Conservation (phyloP, 1,284 basidiomycete species). For the Pseudozyma pruni region DNA sequence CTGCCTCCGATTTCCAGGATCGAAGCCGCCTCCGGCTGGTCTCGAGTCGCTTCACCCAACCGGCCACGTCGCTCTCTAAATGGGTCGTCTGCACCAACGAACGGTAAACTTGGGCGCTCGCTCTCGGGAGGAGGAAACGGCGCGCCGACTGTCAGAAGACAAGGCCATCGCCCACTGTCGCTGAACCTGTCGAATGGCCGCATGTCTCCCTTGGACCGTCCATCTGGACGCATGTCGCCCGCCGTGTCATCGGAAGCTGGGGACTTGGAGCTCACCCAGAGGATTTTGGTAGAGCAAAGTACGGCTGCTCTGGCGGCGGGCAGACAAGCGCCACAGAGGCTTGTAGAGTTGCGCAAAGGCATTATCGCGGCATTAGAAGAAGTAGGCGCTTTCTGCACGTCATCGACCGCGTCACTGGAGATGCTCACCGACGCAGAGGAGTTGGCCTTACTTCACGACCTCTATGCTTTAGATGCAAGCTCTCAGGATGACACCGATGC, state of each 20-base stretch:
- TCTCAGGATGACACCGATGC: conserved; percentile 17
- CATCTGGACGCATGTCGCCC: conserved; percentile 29
- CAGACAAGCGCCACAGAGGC: conserved; percentile 22
- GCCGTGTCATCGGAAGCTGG: conserved; percentile 12
- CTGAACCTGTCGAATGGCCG: conserved; percentile 32
- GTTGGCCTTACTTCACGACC: conserved; percentile 47
- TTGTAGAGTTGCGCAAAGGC: conserved; percentile 40
- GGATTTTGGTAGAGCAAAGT: conserved; percentile 26
- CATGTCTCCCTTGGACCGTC: conserved; percentile 27
- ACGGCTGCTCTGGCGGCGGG: conserved; percentile 4
- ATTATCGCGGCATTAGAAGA: conserved; percentile 40
- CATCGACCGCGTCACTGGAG: conserved; percentile 16
- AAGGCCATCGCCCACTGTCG: conserved; percentile 26
- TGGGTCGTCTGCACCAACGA: conserved; percentile 4
- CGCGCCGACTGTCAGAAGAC: conserved; percentile 32
- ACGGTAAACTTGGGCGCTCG: conserved; percentile 33
- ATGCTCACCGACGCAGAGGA: conserved; percentile 50
- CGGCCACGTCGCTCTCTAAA: conserved; percentile 18
- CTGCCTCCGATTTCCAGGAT: conserved; percentile 66
- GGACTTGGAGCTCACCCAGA: conserved; percentile 19
- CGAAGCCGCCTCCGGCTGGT: conserved; percentile 40
- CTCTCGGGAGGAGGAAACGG: conserved; percentile 34
- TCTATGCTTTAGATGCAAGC: conserved; percentile 49
- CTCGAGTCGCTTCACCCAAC: conserved; percentile 15
- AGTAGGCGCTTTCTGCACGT: conserved; percentile 31